These are phyloP conservation scores for Nitzschia inconspicua DNA, from an alignment of 108 stramenopile species.

Conservation along the genomic window DNA sequence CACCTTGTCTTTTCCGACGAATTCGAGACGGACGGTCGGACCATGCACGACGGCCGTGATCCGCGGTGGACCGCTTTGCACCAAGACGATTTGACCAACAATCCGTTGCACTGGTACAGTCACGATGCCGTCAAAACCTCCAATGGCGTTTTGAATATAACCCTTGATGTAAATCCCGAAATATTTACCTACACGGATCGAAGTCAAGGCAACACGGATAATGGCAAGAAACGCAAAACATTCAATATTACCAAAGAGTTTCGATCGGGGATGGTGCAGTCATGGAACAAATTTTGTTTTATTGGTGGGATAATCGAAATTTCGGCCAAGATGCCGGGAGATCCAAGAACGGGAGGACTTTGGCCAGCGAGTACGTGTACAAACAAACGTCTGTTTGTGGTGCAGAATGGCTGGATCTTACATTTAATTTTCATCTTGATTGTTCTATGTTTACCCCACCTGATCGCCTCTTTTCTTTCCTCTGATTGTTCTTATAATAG, in stretches of 20 bases:
- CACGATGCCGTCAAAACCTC: conserved; percentile 53
- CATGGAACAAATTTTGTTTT: conserved; percentile 91
- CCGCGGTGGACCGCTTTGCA: conserved; percentile 89
- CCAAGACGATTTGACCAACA: conserved; percentile 68
- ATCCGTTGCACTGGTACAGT: conserved; percentile 71
- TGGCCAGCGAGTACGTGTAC: conserved; percentile 91
- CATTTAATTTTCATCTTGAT: too few species aligned
- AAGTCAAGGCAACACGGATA: neutral
- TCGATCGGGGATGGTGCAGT: conserved; percentile 80
- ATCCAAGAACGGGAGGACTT: conserved; percentile 59
- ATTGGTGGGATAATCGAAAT: conserved; percentile 84
- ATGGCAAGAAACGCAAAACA: too few species aligned
- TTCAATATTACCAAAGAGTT: conserved; percentile 68
- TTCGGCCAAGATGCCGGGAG: conserved; percentile 69
- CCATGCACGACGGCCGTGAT: conserved; percentile 84
- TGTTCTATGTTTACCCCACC: too few species aligned
- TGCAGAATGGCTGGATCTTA: too few species aligned
- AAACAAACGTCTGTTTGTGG: too few species aligned
- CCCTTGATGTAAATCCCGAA: neutral
- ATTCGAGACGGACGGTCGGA: conserved; percentile 74
- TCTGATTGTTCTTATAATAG: too few species aligned
- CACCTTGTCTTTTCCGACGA: conserved; percentile 85
- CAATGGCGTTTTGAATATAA: neutral
- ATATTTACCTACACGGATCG: neutral
- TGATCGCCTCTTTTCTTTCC: too few species aligned